Evolutionary conservation across 192 early-diverging fungal genomes (phyloP), one percentile per base, ranked within the genome.

Genomic region (Oehlia diaphana): DNA sequence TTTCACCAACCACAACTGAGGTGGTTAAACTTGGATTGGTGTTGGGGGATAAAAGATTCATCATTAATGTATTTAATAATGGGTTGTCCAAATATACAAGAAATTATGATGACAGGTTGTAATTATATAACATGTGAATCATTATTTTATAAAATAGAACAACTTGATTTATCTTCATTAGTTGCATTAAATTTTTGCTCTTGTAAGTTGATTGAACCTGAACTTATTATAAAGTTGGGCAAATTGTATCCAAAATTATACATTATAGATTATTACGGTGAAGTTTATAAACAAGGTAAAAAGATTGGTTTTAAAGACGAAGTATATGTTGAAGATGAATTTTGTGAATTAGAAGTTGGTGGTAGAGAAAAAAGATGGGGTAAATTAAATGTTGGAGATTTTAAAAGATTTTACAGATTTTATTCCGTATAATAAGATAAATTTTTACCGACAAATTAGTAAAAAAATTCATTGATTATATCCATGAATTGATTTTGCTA

Each of bases 211-310:
- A 58, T 75, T 26, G 73, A 75, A 75, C 58, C 31, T 12, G 33
- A 28, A 4, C 63, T 62, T 37, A 61, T 75, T 35, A 33, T 39
- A 7, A 9, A 8, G 9, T 62, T 75, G 1, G 19, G 73, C 53
- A n/a, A 63, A 75, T 33, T 23, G 2, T 62, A 75, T 63, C 28
- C 12, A 10, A 47, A 26, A 7, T 33, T 63, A n/a, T 75, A 75
- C 19, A 75, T 75, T n/a, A 47, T 75, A 13, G 73, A 63, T 75
- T 75, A 75, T 75, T 75, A 75, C 39, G 73, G 73, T 2, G 73
- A 75, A 39, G 73, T 75, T 19, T 62, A 75, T 75, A 75, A 75
- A 37, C 28, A 75, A 35, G 73, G 73, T 31, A 75, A 63, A 37
- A 61, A 37, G 42, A 26, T 75, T 23, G 73, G 73, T 9, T 61